Percentiles rank a stretch among this genome's conserved stretches.
Evolutionary conservation across 495 filamentous ascomycete genomes (phyloP).

Genomic region (Choiromyces venosus): DNA sequence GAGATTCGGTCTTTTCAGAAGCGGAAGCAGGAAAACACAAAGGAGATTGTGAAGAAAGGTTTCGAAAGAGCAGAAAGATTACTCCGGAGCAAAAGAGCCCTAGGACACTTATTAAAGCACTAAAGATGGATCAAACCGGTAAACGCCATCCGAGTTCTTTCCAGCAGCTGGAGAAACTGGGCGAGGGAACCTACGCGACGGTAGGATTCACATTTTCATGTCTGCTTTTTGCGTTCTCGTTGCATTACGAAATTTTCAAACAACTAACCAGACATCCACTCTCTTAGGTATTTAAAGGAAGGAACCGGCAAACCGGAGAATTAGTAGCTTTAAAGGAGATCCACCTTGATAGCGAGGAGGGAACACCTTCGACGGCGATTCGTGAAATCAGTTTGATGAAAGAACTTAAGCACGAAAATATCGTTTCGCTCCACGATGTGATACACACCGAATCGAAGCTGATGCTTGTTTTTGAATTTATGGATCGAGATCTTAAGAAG

Average conservation of each 20-base stretch:
- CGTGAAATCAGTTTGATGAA: constrained; percentile 99
- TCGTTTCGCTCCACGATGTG: constrained; percentile 95
- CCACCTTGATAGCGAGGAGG: constrained; percentile 97
- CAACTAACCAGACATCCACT: background rate
- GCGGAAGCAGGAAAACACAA: constrained; percentile 17
- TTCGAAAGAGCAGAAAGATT: constrained; percentile 30
- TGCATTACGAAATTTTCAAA: background rate
- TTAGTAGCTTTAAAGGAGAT: constrained; percentile 98
- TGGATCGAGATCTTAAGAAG: constrained; percentile 98
- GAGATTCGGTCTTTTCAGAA: constrained; percentile 9
- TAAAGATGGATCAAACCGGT: constrained; percentile 64
- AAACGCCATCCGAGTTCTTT: constrained; percentile 89
- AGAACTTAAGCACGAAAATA: constrained; percentile 96
- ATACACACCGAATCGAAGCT: constrained; percentile 99
- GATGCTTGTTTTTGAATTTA: constrained; percentile 98
- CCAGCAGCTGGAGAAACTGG: constrained; percentile 97
- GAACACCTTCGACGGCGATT: constrained; percentile 95
- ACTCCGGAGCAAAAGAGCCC: constrained; percentile 14
- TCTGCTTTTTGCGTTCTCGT: background rate
- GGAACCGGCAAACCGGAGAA: constrained; percentile 92
- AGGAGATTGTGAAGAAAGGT: constrained; percentile 33
- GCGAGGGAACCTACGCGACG: constrained; percentile 97
- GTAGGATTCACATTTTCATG: constrained; percentile 52
- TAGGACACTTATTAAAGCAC: background rate
- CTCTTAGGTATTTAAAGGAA: constrained; percentile 89